phyloP scores from a whole-genome alignment of 495 filamentous ascomycete genomes.

The Rusavskia elegans region DNA sequence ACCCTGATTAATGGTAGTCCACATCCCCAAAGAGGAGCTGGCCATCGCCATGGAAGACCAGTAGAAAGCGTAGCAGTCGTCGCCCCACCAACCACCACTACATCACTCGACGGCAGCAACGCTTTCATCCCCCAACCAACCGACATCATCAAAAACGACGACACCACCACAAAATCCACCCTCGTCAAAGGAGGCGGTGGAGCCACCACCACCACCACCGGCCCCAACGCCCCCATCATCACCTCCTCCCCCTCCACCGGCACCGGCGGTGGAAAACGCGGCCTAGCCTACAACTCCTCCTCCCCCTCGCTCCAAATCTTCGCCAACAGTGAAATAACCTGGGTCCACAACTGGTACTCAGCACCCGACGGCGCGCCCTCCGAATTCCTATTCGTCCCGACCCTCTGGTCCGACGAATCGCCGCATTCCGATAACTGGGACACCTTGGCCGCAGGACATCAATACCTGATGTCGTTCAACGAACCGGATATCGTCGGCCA shows the following conservation, averaged over 20 bases:
- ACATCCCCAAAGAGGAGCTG: neutral
- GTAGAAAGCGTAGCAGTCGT: neutral
- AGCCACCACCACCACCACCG: neutral
- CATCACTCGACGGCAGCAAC: too few relatives aligned
- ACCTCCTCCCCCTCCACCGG: constrained; percentile 1
- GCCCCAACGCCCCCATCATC: neutral
- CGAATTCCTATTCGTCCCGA: neutral
- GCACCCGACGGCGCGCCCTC: neutral
- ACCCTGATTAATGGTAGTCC: neutral
- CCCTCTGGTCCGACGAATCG: neutral
- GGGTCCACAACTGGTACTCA: neutral
- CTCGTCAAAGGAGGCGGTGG: too few relatives aligned
- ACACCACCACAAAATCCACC: too few relatives aligned
- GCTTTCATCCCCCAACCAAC: too few relatives aligned
- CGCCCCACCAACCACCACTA: neutral
- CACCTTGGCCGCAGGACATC: neutral
- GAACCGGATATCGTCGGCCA: neutral
- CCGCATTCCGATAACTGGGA: neutral
- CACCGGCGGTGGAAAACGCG: constrained; percentile 8
- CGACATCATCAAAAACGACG: too few relatives aligned
- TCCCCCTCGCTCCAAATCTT: constrained; percentile 7
- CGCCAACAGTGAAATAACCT: neutral
- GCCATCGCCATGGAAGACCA: neutral
- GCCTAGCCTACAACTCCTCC: constrained; percentile 10
- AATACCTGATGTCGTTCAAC: constrained; percentile 1